Evolutionary conservation across 495 filamentous ascomycete species (phyloP).

Genomic region (Paragyromitra xinjiangensis): DNA sequence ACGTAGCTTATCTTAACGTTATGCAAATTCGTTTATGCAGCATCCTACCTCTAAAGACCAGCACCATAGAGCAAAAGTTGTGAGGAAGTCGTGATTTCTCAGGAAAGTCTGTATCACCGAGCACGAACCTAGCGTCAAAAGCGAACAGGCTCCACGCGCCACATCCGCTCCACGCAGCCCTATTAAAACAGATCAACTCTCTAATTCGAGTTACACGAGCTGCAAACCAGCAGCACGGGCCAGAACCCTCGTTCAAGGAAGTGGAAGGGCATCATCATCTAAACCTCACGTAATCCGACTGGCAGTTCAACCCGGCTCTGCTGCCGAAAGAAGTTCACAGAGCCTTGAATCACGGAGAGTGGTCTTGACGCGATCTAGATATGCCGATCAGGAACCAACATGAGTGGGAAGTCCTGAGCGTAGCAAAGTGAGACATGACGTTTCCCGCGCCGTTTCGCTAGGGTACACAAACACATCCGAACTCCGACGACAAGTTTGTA

Average conservation of each 20-base stretch:
- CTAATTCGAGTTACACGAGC: background rate
- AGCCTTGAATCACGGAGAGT: background rate
- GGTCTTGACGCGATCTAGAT: background rate
- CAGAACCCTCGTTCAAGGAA: background rate
- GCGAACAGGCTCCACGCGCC: background rate
- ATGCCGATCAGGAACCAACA: background rate
- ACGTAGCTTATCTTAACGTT: background rate
- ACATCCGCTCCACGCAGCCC: background rate
- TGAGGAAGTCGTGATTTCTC: background rate
- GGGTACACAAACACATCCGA: conserved; percentile 15
- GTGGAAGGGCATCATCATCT: background rate
- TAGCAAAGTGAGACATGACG: conserved; percentile 26
- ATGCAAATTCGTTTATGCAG: background rate
- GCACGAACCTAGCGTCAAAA: background rate
- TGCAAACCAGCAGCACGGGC: background rate
- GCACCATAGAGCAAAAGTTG: background rate
- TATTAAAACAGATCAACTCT: background rate
- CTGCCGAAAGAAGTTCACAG: background rate
- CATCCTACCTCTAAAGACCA: background rate
- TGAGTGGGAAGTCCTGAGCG: background rate
- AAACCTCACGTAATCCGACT: background rate
- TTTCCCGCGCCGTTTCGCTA: background rate
- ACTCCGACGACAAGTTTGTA: conserved; percentile 9
- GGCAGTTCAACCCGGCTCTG: background rate
- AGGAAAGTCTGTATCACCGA: background rate